Base-by-base conservation (phyloP, 495 filamentous ascomycete species). In the Tetracladium marchalianum region DNA sequence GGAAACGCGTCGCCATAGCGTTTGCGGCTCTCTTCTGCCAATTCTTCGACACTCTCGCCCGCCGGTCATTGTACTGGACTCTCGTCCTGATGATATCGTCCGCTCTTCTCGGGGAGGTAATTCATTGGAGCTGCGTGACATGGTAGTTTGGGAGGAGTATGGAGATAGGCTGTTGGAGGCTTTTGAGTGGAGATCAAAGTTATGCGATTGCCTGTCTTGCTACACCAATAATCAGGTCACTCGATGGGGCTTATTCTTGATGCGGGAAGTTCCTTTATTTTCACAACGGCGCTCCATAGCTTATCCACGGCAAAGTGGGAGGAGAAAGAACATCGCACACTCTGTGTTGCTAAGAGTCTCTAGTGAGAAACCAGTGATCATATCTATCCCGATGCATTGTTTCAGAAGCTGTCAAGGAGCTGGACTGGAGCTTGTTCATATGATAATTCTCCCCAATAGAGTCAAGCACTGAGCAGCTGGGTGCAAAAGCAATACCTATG, bases 171-270 rank as follows among this genome's bases (percentile, higher is more conserved):
- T n/a, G 33, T 13, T 53, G 47, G 55, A 70, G 63, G 48, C 58
- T 62, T 67, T n/a, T 90, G 95, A 85, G 90, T 96, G 92, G 80
- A 71, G 80, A 77, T 86, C 63, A 95, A 78, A 96, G 92, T 84
- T 79, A 98, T 96, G 90, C 90, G 92, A 96, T 96, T 95, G 87
- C 86, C 75, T 63, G 60, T 58, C 49, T 64, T 62, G 55, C 48
- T 52, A 56, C 56, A 35, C 39, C 53, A 58, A 59, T 53, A 69
- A 76, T 79, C 62, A 61, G 78, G 85, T 93, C 90, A 96, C 92
- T 94, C 87, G 88, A 98, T 95, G 92, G 92, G 92, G 92, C 92
- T 95, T 87, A 98, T 95, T 96, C 87, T 95, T 86, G 92, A 86
- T 80, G 84, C 88, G 89, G 95, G 90, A 85, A 81, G 85, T 78